Conservation (phyloP, 2,329 filamentous ascomycete genomes). For the Aspergillus novofumigatus region DNA sequence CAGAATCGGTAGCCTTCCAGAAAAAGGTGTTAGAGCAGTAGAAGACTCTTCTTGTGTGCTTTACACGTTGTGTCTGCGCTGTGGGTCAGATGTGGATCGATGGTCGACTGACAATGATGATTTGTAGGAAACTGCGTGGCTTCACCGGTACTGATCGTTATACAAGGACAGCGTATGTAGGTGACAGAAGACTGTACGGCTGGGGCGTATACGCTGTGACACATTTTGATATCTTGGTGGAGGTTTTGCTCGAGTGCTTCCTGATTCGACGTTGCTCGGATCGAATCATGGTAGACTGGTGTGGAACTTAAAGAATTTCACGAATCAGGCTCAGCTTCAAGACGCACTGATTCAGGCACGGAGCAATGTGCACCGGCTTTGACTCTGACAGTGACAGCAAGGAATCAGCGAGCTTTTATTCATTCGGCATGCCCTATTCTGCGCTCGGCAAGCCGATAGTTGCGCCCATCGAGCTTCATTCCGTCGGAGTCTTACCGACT, state of each 20-base stretch:
- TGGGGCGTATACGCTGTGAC: not conserved
- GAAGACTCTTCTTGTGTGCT: not conserved
- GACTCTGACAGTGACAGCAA: not conserved
- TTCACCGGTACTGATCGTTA: constrained; percentile 3
- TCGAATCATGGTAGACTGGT: too few relatives aligned
- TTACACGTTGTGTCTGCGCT: not conserved
- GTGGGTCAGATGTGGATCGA: not conserved
- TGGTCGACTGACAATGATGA: not conserved
- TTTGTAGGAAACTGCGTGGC: not conserved
- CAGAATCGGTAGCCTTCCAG: not conserved
- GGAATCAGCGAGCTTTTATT: not conserved
- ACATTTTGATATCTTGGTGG: not conserved
- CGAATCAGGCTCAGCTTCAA: not conserved
- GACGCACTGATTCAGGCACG: not conserved
- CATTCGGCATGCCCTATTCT: not conserved
- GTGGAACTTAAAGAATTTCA: not conserved
- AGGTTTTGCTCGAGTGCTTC: not conserved
- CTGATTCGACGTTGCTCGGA: not conserved
- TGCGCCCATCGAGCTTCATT: not conserved
- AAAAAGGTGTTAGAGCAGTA: not conserved
- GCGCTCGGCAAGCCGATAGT: not conserved
- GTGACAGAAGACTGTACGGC: constrained; percentile 1
- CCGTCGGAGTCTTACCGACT: not conserved
- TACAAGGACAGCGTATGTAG: constrained; percentile 7
- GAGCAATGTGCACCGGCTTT: not conserved